Evolutionary conservation across 768 basidiomycete species (phyloP).

Genomic region (Kondoa malvinella): DNA sequence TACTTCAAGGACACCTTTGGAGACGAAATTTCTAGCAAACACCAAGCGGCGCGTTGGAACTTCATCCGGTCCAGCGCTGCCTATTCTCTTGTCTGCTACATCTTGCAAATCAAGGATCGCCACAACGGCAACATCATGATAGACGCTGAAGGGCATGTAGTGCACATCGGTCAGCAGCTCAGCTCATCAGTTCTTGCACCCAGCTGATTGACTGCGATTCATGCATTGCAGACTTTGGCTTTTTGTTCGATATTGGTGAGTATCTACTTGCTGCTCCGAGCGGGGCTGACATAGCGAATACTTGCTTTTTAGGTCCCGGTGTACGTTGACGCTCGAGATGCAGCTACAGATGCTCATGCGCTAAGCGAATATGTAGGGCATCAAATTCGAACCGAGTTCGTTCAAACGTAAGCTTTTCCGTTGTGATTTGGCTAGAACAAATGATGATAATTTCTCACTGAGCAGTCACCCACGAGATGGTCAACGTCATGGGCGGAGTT

Average conservation of each 20-base stretch:
- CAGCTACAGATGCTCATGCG: constrained; percentile 12
- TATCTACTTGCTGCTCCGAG: constrained; percentile 27
- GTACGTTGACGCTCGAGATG: not conserved
- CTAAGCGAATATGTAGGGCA: constrained; percentile 51
- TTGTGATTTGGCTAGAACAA: not conserved
- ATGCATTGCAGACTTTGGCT: constrained; percentile 61
- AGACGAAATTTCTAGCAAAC: constrained; percentile 46
- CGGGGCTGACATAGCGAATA: constrained; percentile 26
- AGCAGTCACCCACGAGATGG: constrained; percentile 87
- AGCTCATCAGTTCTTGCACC: not conserved
- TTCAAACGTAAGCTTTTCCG: constrained; percentile 47
- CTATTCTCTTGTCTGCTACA: constrained; percentile 94
- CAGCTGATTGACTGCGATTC: constrained; percentile 21
- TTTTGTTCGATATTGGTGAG: constrained; percentile 96
- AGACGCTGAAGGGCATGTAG: constrained; percentile 88
- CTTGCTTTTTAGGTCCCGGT: not conserved
- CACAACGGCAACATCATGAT: constrained; percentile 99
- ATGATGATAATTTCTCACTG: not conserved
- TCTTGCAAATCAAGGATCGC: constrained; percentile 93
- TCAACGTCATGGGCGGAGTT: constrained; percentile 87
- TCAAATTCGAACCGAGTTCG: constrained; percentile 94
- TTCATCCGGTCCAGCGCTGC: constrained; percentile 99
- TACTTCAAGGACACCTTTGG: constrained; percentile 93
- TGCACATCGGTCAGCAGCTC: constrained; percentile 65
- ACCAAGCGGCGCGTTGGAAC: constrained; percentile 69